Evolutionary conservation across 164 flowering plant species (phyloP), one percentile per base, ranked within the genome.

Genomic region (Dillenia turbinata): DNA sequence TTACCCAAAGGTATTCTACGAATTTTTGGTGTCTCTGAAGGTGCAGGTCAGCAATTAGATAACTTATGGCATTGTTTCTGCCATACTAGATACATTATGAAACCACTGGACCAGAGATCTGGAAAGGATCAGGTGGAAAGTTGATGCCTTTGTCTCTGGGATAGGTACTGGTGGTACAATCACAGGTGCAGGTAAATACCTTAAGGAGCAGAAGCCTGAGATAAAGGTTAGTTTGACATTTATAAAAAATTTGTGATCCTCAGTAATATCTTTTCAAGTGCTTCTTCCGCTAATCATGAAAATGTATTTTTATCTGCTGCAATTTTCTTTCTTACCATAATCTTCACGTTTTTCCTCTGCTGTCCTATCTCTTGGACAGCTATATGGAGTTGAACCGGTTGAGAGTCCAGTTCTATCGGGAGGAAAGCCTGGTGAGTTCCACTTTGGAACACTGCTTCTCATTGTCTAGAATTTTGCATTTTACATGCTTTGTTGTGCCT

Each of bases 101-200:
- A 66, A 88, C 90, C 47, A 90, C 95, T 62, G 97, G 97, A 55
- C 97, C 95, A 15, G 94, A 90, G 75, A 79, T 90, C 47, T 90
- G 97, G 97, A 78, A 78, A 74, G 86, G 77, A 24, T 60, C 92
- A 0, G 78, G 72, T 24, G 97, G 87, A 51, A 86, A 85, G 65
- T 90, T 49, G 97, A 88, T 74, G 86, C 83, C 17, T 54, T 90
- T 62, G 83, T 88, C 64, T 77, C 86, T 59, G 94, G 97, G 12
- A 80, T 88, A 56, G 95, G 97, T n/a, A 88, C 92, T 12, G 95
- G 95, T 0, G 97, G 97, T 19, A 90, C 97, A 15, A 69, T 90
- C 49, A 81, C 92, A 5, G 97, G 97, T 52, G 77, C 83, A 9
- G 97, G 97, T 49, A 78, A 71, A 59, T 90, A 26, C 60, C 85